These are phyloP conservation scores for Dorcoceras hygrometricum DNA, from an alignment of 257 asterid species.

Conservation along the genomic window DNA sequence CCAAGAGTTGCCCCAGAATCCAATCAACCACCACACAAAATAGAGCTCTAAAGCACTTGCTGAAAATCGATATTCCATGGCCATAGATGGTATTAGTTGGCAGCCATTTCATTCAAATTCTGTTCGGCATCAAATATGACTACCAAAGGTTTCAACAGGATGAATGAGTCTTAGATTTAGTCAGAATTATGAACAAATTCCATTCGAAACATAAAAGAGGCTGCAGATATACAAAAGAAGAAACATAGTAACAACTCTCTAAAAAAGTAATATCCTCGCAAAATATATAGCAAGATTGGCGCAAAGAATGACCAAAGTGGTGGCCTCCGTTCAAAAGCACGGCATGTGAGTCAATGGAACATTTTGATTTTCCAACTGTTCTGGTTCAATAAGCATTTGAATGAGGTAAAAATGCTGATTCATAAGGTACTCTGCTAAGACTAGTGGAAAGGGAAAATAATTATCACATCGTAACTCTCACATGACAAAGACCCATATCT, in stretches of 20 bases:
- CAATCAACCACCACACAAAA: background rate
- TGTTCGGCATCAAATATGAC: background rate
- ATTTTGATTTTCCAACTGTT: background rate
- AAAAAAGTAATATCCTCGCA: background rate
- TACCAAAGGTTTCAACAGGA: background rate
- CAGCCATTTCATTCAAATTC: background rate
- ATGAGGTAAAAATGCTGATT: background rate
- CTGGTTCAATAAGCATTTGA: background rate
- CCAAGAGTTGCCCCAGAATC: background rate
- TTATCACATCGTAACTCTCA: background rate
- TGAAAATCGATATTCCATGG: background rate
- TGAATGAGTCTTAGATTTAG: background rate
- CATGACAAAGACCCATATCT: background rate
- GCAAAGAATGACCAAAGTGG: background rate
- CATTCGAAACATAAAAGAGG: too few relatives aligned
- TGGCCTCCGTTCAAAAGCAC: background rate
- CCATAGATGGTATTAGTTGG: background rate
- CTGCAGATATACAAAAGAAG: too few relatives aligned
- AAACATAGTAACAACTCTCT: too few relatives aligned
- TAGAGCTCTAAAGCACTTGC: background rate
- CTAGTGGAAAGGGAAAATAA: background rate
- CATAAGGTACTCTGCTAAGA: background rate
- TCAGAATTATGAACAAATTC: background rate
- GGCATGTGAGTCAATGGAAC: background rate
- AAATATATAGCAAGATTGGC: background rate